Evolutionary conservation across 2,329 filamentous ascomycete species (phyloP), one percentile per base, ranked within the genome.

Genomic region (Epichloe baconii): DNA sequence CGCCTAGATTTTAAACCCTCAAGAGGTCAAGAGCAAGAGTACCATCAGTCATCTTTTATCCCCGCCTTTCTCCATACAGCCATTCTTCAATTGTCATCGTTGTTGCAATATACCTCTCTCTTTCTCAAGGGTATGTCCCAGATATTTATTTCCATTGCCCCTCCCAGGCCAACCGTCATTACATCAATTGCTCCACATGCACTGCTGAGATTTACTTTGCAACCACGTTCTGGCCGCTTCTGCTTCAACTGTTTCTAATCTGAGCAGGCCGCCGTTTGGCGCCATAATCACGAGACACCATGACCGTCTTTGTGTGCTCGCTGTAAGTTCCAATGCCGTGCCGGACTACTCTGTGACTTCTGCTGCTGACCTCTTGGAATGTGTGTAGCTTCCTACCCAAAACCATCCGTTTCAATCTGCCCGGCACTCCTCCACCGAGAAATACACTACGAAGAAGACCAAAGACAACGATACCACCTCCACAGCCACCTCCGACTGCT

Each of bases 351-450:
- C 7, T 6, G 8, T 14, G 17, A 42, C 23, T 23, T 41, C 6
- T 21, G 36, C 34, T 5, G 17, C 44, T 48, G 44, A 45, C 43
- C 43, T 6, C 26, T 14, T 23, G 34, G n/a, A n/a, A 35, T 38
- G 3, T 3, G 7, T 19, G 4, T 36, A 95, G 90, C 52, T 95
- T 95, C 65, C 79, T 96, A 37, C 91, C 91, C 36, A 90, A 95
- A 66, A 97, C 91, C 41, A 76, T 95, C 62, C 83, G 95, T 67
- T 97, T 97, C 67, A 83, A 83, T 59, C 75, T 86, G 52, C 79
- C 80, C 11, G 74, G 75, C 40, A 75, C 73, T 35, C 71, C 72
- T 48, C 69, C 67, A 52, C 70, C 63, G 55, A 63, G 62, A 54
- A 64, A 60, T 57, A 64, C 48, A 55, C 45, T 57, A 52, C 63